Percentiles rank a stretch among this genome's conserved stretches.
These are phyloP conservation scores for Wilcoxina mikolae DNA, from an alignment of 495 filamentous ascomycete species.

Conservation along the genomic window DNA sequence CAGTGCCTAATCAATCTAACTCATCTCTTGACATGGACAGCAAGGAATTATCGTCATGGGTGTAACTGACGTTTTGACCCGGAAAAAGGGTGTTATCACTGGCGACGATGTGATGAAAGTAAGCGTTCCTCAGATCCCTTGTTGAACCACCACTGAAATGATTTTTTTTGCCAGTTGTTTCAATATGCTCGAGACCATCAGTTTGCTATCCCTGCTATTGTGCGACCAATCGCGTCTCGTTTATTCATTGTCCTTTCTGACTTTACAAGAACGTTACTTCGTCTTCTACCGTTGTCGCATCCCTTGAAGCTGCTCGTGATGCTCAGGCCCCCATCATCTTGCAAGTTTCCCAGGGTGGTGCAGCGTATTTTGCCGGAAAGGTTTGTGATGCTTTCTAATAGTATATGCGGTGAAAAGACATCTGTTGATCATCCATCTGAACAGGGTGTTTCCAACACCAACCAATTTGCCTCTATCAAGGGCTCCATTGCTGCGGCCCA, in stretches of 20 bases:
- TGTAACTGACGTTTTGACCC: slow-evolving; percentile 49
- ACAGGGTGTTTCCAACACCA: slow-evolving; percentile 62
- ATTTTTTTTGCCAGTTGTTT: slow-evolving; percentile 44
- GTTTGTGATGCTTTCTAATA: slow-evolving; percentile 30
- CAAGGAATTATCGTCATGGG: too few relatives aligned
- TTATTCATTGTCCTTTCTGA: not conserved
- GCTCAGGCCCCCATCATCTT: slow-evolving; percentile 75
- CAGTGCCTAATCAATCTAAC: too few relatives aligned
- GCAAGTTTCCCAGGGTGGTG: slow-evolving; percentile 84
- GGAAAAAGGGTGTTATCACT: slow-evolving; percentile 74
- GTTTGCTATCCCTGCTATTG: slow-evolving; percentile 85
- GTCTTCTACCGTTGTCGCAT: slow-evolving; percentile 21
- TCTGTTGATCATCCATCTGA: too few relatives aligned
- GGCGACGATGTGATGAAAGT: slow-evolving; percentile 61
- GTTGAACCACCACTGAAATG: not conserved
- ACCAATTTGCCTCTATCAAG: slow-evolving; percentile 75
- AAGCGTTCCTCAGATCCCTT: not conserved
- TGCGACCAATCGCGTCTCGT: slow-evolving; percentile 37
- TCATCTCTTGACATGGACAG: too few relatives aligned
- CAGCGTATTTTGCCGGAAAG: slow-evolving; percentile 90
- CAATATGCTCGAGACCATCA: slow-evolving; percentile 67
- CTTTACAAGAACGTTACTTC: slow-evolving; percentile 65
- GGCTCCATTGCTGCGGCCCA: slow-evolving; percentile 79
- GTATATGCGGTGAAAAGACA: too few relatives aligned
- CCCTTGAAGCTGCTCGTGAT: slow-evolving; percentile 72